Base-by-base conservation (phyloP, 1,284 basidiomycete genomes). In the Ceratobasidium sp. region DNA sequence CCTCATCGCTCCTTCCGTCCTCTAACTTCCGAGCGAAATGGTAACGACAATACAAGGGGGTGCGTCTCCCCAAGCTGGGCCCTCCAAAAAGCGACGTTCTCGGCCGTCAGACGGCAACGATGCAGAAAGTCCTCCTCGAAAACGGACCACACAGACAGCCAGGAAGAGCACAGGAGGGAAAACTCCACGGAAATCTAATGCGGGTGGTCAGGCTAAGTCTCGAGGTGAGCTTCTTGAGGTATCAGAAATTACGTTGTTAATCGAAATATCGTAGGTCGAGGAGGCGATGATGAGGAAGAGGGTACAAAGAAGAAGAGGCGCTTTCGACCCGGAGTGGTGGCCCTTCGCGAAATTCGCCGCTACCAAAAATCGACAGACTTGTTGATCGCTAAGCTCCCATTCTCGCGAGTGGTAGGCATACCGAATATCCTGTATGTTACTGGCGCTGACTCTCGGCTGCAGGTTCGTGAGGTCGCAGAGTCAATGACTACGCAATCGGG, bases 361-460 rank as follows among this genome's bases (percentile, higher is more conserved):
- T 98, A 97, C 84, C 96, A 98, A 85, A 96, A 95, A 84, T 92
- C 90, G 81, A 98, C 96, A 3, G 96, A 98, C 83, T 86, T 98
- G 77, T 86, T 98, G 78, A 87, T 98, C 79, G 90, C 91, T 81
- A 96, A 94, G 84, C 88, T 98, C 62, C 96, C 96, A 0, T 98
- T 98, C 84, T 93, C 95, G 65, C 93, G 96, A 81, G 87, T 98
- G 82, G 96, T 98, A 82, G 82, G 93, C 89, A 40, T 33, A 52
- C 40, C 20, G 38, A 67, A 57, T 50, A 23, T 38, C 23, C 69
- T 65, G 62, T 76, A 75, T 80, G 26, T 71, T 80, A 26, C 74
- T 52, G 57, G 46, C 17, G 68, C 48, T 73, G 33, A 62, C n/a
- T 13, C 61, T 38, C 17, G 38, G 46, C 12, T 7, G 28, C 80